A percentile compares a stretch with the other conserved stretches of the same genome.
Conservation (phyloP, 257 asterid genomes). For the Verbena officinalis region DNA sequence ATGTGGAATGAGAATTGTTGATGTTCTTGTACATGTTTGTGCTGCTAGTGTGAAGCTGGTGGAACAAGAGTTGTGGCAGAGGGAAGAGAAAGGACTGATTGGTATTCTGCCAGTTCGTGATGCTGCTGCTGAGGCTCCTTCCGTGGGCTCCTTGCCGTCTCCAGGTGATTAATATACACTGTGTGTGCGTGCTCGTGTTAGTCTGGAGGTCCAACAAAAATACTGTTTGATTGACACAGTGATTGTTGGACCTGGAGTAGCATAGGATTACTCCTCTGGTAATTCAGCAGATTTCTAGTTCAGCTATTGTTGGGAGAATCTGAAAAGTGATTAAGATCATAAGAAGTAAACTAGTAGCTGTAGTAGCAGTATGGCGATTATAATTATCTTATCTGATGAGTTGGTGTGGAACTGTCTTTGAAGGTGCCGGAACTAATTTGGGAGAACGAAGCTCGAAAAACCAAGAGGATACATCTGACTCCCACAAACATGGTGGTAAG, state of each 20-base stretch:
- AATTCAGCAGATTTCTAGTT: too few species aligned
- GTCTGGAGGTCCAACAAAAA: conserved; percentile 11
- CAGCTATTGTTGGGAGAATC: too few species aligned
- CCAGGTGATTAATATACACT: conserved; percentile 53
- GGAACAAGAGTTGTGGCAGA: conserved; percentile 98
- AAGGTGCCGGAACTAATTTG: conserved; percentile 50
- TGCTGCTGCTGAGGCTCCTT: conserved; percentile 65
- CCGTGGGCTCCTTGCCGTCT: conserved; percentile 47
- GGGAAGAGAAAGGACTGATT: conserved; percentile 94
- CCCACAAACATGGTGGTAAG: conserved; percentile 72
- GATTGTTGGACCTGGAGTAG: conserved; percentile 17
- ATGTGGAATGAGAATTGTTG: conserved; percentile 14
- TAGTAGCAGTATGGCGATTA: conserved; percentile 11
- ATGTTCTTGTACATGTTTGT: conserved; percentile 22
- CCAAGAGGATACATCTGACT: conserved; percentile 60
- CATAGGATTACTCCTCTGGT: too few species aligned
- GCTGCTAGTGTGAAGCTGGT: conserved; percentile 86
- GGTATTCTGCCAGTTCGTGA: conserved; percentile 96
- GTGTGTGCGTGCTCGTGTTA: neutral
- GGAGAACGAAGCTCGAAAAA: conserved; percentile 55
- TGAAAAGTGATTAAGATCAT: too few species aligned
- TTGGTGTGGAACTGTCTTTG: conserved; percentile 29
- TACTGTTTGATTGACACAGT: conserved; percentile 17
- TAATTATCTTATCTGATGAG: conserved; percentile 8
- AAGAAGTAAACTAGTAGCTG: conserved; percentile 19